Conservation (phyloP, 2,329 filamentous ascomycete genomes). For the Colletotrichum salicis region DNA sequence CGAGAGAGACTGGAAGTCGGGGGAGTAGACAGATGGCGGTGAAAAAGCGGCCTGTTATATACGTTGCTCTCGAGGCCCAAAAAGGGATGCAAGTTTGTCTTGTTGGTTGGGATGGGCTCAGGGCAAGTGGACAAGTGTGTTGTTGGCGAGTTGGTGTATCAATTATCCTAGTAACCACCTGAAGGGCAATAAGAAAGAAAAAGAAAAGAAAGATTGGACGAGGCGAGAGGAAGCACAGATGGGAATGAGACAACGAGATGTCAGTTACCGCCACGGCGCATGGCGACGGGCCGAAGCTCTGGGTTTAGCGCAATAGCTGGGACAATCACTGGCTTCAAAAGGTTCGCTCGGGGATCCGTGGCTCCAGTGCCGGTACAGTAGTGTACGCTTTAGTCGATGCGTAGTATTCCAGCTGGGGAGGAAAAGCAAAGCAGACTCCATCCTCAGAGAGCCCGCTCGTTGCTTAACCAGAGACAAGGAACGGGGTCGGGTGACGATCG, state of each 20-base stretch:
- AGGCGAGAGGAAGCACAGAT: conserved; percentile 32
- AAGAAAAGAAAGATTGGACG: conserved; percentile 36
- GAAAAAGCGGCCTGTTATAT: conserved; percentile 28
- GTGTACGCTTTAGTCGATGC: conserved; percentile 26
- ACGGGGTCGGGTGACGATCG: conserved; percentile 6
- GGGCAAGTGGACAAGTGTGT: background rate
- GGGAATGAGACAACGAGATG: conserved; percentile 34
- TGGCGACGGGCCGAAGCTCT: conserved; percentile 31
- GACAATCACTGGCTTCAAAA: conserved; percentile 6
- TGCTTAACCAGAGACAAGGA: conserved; percentile 15
- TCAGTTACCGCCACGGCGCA: conserved; percentile 35
- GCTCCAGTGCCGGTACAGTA: conserved; percentile 33
- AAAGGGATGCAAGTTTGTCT: conserved; percentile 35
- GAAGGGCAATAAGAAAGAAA: conserved; percentile 31
- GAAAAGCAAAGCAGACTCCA: conserved; percentile 21
- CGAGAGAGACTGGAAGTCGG: conserved; percentile 9
- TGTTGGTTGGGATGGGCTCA: conserved; percentile 23
- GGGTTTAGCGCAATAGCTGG: conserved; percentile 29
- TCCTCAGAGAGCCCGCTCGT: background rate
- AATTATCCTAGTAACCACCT: conserved; percentile 31
- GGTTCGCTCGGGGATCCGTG: conserved; percentile 27
- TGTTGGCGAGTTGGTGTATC: conserved; percentile 31
- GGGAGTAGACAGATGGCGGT: conserved; percentile 20
- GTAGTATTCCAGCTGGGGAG: conserved; percentile 18
- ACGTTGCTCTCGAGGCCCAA: conserved; percentile 15